Evolutionary conservation across 495 filamentous ascomycete species (phyloP), one percentile per base, ranked within the genome.

Genomic region (Penicillium robsamsonii): DNA sequence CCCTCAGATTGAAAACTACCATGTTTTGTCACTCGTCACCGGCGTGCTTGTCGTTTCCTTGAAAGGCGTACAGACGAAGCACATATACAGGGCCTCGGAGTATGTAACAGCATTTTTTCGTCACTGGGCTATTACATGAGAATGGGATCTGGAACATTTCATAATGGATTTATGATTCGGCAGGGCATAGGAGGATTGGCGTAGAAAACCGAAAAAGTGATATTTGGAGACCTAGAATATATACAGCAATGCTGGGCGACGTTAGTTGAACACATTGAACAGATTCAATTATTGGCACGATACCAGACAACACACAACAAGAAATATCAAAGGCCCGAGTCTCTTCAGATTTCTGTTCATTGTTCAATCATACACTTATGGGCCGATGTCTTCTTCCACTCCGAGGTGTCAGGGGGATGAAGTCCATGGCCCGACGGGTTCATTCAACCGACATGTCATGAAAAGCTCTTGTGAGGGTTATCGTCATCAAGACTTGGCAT

Each of bases 281-380:
- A n/a, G n/a, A n/a, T n/a, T 15, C 31, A 43, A 29, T 33, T 4
- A 33, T 48, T 18, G 11, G 18, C 31, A 15, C 31, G 29, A 43
- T 30, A 29, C 9, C 18, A 55, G 12, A 33, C n/a, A 22, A 46
- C 13, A 47, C 25, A 37, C 10, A 37, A 4, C 56, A 45, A n/a
- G 30, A n/a, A 43, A 31, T 17, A 11, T 13, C 18, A 9, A 42
- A 52, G 56, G 42, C 18, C 30, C 12, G 35, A 60, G 57, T 63
- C 65, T 61, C 67, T 72, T 47, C 55, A 68, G 71, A 77, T 77
- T 63, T 77, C 74, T 77, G 74, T 77, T 76, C 74, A 60, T 65
- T 53, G 65, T 67, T 72, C 72, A 73, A 69, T 72, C 74, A 74
- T 56, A 37, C 66, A 70, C 60, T 41, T 56, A 27, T 49, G 41